Conservation (phyloP, 1,284 basidiomycete species). For the Cryptococcus floricola region DNA sequence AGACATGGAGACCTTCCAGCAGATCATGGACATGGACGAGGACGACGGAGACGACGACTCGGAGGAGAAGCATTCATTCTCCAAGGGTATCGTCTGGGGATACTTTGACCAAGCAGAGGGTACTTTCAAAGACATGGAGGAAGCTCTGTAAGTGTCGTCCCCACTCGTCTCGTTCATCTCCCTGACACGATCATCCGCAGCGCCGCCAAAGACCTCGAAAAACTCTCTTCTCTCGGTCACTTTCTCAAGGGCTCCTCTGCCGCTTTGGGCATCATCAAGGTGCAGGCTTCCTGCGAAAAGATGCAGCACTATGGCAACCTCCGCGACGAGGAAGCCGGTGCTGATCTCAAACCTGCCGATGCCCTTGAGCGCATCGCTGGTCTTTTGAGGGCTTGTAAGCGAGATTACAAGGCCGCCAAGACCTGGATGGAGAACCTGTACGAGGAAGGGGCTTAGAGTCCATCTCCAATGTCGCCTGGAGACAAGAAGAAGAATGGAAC, state of each 20-base stretch:
- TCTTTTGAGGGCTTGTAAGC: slow-evolving; percentile 56
- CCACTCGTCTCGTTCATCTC: background rate
- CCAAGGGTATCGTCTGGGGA: slow-evolving; percentile 67
- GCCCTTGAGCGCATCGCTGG: slow-evolving; percentile 63
- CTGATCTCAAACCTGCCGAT: slow-evolving; percentile 55
- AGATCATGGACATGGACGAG: slow-evolving; percentile 84
- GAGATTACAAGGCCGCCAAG: slow-evolving; percentile 59
- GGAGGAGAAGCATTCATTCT: slow-evolving; percentile 61
- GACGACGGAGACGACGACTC: slow-evolving; percentile 59
- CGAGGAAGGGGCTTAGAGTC: slow-evolving; percentile 24
- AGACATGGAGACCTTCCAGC: slow-evolving; percentile 73
- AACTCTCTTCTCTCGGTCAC: slow-evolving; percentile 75
- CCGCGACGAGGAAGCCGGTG: slow-evolving; percentile 50
- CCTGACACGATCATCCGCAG: slow-evolving; percentile 47
- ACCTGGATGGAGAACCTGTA: slow-evolving; percentile 57
- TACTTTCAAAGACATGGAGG: slow-evolving; percentile 76
- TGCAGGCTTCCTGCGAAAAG: slow-evolving; percentile 76
- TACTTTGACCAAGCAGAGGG: slow-evolving; percentile 73
- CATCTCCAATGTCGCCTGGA: too few species aligned
- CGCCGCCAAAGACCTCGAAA: slow-evolving; percentile 56
- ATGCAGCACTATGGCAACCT: slow-evolving; percentile 78
- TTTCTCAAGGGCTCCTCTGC: slow-evolving; percentile 94
- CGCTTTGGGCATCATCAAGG: slow-evolving; percentile 74
- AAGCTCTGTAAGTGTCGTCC: slow-evolving; percentile 58
- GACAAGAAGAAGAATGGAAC: background rate